These are phyloP conservation scores for Sclerotinia minor DNA, from an alignment of 2,329 filamentous ascomycete genomes.

Conservation along the genomic window DNA sequence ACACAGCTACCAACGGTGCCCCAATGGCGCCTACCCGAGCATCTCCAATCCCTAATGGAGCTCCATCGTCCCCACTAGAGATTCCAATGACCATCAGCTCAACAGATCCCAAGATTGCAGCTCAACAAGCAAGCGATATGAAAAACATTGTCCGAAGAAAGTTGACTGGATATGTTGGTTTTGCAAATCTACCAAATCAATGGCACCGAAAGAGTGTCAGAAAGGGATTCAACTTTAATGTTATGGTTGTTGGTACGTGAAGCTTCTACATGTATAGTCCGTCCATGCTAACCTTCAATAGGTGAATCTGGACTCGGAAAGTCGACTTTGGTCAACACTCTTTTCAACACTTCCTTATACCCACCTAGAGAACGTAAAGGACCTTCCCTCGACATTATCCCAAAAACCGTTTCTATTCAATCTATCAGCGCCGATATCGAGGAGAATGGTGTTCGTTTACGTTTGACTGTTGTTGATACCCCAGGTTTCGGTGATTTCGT, in stretches of 20 bases:
- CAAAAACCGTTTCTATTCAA: conserved; percentile 95
- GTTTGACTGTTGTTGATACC: conserved; percentile 94
- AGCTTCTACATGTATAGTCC: neutral
- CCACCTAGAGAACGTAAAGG: conserved; percentile 98
- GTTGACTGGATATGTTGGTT: conserved; percentile 96
- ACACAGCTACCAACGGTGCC: conserved; percentile 42
- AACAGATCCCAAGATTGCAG: conserved; percentile 42
- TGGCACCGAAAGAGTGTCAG: conserved; percentile 99
- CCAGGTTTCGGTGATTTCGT: conserved; percentile 99
- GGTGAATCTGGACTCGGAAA: conserved; percentile 99
- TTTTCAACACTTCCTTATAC: conserved; percentile 99
- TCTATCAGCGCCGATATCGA: conserved; percentile 96
- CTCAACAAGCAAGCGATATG: conserved; percentile 44
- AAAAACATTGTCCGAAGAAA: conserved; percentile 95
- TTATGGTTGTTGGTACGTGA: conserved; percentile 97
- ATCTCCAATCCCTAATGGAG: conserved; percentile 39
- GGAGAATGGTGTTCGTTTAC: conserved; percentile 95
- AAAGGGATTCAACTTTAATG: conserved; percentile 99
- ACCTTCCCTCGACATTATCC: conserved; percentile 95
- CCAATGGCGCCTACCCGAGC: conserved; percentile 38
- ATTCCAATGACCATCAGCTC: conserved; percentile 43
- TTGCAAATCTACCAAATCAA: conserved; percentile 98
- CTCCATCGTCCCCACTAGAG: conserved; percentile 35
- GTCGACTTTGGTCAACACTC: conserved; percentile 97
- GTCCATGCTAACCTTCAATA: conserved; percentile 46